Percentiles rank a stretch among this genome's conserved stretches.
Evolutionary conservation across 345 rosid species (phyloP).

Genomic region (Firmiana major): DNA sequence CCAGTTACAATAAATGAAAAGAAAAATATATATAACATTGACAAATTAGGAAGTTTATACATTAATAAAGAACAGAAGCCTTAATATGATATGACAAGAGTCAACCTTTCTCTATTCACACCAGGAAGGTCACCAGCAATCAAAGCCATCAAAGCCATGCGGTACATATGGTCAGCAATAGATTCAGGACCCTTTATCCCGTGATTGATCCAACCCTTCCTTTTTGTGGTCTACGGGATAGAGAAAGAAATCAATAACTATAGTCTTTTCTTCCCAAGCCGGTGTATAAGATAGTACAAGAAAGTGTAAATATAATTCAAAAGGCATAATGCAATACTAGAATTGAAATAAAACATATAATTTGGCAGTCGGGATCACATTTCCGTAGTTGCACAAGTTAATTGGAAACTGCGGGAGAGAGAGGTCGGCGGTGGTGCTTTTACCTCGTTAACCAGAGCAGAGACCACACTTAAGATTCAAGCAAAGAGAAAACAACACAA

Average conservation of each 20-base stretch:
- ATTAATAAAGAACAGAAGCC: neutral
- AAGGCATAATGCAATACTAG: neutral
- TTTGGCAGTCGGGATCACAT: neutral
- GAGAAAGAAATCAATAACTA: constrained; percentile 2
- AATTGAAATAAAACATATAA: neutral
- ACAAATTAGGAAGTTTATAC: neutral
- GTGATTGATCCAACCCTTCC: constrained; percentile 92
- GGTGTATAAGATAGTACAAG: neutral
- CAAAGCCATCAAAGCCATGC: constrained; percentile 91
- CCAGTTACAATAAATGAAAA: neutral
- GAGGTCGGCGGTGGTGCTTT: neutral
- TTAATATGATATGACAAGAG: neutral
- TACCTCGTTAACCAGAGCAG: neutral
- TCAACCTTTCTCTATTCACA: constrained; percentile 70
- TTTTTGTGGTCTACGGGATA: constrained; percentile 68
- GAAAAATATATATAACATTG: neutral
- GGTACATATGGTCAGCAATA: constrained; percentile 92
- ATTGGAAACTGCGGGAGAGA: neutral
- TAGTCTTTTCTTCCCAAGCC: neutral
- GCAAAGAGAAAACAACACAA: neutral
- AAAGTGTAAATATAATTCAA: neutral
- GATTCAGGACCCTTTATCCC: constrained; percentile 83
- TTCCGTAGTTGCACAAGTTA: neutral
- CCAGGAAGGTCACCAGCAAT: constrained; percentile 74
- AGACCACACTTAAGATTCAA: neutral